Conservation (phyloP, 2,329 filamentous ascomycete genomes). For the Sphaerulina populicola region DNA sequence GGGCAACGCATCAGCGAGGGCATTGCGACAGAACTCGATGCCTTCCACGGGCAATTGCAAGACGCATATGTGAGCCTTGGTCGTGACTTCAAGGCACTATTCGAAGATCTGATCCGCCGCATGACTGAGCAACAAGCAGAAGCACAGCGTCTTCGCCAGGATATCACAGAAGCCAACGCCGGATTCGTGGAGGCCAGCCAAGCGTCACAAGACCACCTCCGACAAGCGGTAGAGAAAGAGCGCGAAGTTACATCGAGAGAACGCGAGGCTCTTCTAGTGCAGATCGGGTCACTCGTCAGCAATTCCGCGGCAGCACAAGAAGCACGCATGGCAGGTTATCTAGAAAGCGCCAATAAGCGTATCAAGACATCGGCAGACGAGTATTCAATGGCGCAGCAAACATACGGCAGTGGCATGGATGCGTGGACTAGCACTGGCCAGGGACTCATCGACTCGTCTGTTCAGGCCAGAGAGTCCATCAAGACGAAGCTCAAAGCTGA, state of each 20-base stretch:
- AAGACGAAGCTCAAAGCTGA: constrained; percentile 79
- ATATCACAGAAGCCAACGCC: constrained; percentile 63
- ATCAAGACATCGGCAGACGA: constrained; percentile 45
- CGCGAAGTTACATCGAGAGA: constrained; percentile 64
- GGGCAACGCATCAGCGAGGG: constrained; percentile 84
- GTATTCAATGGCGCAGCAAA: constrained; percentile 47
- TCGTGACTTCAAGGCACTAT: constrained; percentile 75
- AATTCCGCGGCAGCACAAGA: constrained; percentile 67
- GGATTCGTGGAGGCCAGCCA: constrained; percentile 61
- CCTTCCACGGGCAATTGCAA: constrained; percentile 79
- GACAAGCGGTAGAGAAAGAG: constrained; percentile 67
- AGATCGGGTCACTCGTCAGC: constrained; percentile 70
- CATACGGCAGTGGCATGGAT: constrained; percentile 65
- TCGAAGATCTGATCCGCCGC: constrained; percentile 70
- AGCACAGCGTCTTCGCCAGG: constrained; percentile 60
- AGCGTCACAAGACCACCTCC: constrained; percentile 56
- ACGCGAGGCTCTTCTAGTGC: constrained; percentile 61
- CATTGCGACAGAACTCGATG: constrained; percentile 73
- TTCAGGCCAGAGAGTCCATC: constrained; percentile 64
- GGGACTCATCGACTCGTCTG: constrained; percentile 60
- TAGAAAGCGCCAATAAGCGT: constrained; percentile 55
- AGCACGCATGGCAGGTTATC: constrained; percentile 56
- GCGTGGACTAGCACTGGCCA: constrained; percentile 63
- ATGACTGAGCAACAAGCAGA: constrained; percentile 69
- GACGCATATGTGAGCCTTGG: constrained; percentile 75